Evolutionary conservation across 2,329 filamentous ascomycete species (phyloP).

Genomic region (Sporothrix euskadiensis): DNA sequence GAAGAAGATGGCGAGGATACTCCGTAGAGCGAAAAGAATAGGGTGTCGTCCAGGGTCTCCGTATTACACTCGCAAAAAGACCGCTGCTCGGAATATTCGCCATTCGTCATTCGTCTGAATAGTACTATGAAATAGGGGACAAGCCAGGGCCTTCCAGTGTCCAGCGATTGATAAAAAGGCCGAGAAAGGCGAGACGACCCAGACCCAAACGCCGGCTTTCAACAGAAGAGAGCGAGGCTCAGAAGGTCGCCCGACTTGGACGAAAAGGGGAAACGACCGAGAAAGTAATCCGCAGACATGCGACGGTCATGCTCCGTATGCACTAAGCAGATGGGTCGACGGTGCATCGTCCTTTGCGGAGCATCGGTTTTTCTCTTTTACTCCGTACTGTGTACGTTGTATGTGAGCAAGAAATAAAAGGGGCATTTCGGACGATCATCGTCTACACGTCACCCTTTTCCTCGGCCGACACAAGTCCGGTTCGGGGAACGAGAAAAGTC

Average conservation of each 20-base stretch:
- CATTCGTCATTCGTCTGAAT: constrained; percentile 24
- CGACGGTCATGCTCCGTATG: neutral
- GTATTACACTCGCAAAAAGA: neutral
- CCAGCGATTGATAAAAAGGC: neutral
- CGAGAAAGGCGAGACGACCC: neutral
- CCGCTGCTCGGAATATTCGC: neutral
- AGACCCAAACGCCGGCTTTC: neutral
- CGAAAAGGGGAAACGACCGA: constrained; percentile 6
- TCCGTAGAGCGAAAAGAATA: too few relatives aligned
- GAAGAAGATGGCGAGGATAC: neutral
- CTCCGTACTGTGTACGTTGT: neutral
- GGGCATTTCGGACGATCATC: neutral
- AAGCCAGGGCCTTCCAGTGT: neutral
- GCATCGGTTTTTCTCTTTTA: neutral
- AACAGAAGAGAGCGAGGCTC: neutral
- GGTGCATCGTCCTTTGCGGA: neutral
- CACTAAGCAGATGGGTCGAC: neutral
- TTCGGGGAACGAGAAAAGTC: neutral
- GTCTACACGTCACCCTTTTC: neutral
- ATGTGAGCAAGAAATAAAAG: neutral
- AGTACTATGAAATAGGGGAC: neutral
- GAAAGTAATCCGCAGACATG: neutral
- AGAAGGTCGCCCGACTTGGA: neutral
- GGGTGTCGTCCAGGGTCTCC: neutral
- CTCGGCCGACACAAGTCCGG: neutral